Conservation (phyloP, 345 rosid genomes). For the Gossypium mustelinum region DNA sequence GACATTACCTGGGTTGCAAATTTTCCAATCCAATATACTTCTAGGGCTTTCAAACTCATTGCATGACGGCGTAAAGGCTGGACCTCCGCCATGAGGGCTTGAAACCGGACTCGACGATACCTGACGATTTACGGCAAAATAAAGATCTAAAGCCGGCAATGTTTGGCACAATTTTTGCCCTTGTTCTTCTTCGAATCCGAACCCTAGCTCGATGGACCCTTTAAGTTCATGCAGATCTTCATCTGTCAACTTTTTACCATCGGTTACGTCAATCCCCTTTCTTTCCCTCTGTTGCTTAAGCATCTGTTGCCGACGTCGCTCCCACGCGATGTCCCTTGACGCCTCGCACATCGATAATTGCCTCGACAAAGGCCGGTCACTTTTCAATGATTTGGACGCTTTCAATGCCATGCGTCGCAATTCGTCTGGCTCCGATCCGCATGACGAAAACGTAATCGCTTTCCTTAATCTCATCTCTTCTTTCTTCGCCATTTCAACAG, state of each 20-base stretch:
- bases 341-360: conserved; percentile 85
- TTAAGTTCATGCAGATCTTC: conserved; percentile 79
- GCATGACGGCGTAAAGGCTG: conserved; percentile 27
- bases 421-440: conserved; percentile 31
- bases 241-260: conserved; percentile 44
- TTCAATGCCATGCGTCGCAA: conserved; percentile 40
- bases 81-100: conserved; percentile 43
- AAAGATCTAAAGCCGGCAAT: conserved; percentile 82
- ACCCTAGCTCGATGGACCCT: conserved; percentile 92
- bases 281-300: conserved; percentile 40
- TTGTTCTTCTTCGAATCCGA: conserved; percentile 78
- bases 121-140: conserved; percentile 85
- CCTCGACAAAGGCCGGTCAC: conserved; percentile 45
- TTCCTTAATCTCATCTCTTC: conserved; percentile 9
- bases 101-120: conserved; percentile 49
- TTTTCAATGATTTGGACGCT: conserved; percentile 15
- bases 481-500: conserved; percentile 19
- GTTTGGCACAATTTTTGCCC: conserved; percentile 72
- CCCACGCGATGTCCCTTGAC: conserved; percentile 72
- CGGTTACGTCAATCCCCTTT: conserved; percentile 10
- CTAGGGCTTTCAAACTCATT: conserved; percentile 51
- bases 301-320: conserved; percentile 64
- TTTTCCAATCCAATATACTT: conserved; percentile 54
- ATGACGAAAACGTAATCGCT: background rate
- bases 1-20: conserved; percentile 63